Percentiles rank a stretch among this genome's conserved stretches.
phyloP scores from a whole-genome alignment of 2,329 filamentous ascomycete species.

The Grosmannia serpens region DNA sequence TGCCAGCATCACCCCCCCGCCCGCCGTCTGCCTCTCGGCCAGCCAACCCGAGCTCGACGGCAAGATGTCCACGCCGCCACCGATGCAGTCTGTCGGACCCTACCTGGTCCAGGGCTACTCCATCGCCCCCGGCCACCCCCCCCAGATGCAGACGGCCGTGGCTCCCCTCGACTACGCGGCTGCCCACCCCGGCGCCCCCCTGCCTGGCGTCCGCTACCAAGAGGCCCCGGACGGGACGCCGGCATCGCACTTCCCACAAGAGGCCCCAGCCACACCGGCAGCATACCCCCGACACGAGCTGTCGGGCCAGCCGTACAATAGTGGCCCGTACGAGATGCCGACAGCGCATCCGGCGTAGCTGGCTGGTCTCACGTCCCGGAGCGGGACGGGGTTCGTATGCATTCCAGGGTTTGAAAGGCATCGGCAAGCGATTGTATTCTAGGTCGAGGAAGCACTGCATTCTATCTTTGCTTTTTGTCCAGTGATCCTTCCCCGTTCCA shows the following conservation, averaged over 20 bases:
- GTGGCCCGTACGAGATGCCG: constrained; percentile 3
- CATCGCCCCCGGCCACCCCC: not conserved
- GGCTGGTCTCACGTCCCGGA: no score
- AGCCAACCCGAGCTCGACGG: constrained; percentile 5
- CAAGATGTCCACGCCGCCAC: not conserved
- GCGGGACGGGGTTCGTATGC: no score
- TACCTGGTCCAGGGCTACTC: constrained; percentile 1
- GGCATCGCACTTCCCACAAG: constrained; percentile 1
- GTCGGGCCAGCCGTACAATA: not conserved
- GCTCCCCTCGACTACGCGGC: not conserved
- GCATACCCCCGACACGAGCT: not conserved
- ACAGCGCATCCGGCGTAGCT: no score
- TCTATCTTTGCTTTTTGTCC: not conserved
- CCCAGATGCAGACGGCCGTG: not conserved
- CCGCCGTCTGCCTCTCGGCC: not conserved
- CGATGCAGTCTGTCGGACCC: not conserved
- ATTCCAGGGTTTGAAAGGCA: not conserved
- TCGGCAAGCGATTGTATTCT: not conserved
- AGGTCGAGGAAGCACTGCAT: not conserved
- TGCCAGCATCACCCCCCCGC: not conserved
- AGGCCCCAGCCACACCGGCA: not conserved
- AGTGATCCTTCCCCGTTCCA: no score
- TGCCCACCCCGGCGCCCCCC: not conserved
- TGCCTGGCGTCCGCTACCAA: constrained; percentile 5
- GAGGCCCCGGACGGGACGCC: constrained; percentile 3